Percentiles rank a stretch among this genome's conserved stretches.
Evolutionary conservation across 306 rosid genomes (phyloP).

Genomic region (Trifolium fragiferum): DNA sequence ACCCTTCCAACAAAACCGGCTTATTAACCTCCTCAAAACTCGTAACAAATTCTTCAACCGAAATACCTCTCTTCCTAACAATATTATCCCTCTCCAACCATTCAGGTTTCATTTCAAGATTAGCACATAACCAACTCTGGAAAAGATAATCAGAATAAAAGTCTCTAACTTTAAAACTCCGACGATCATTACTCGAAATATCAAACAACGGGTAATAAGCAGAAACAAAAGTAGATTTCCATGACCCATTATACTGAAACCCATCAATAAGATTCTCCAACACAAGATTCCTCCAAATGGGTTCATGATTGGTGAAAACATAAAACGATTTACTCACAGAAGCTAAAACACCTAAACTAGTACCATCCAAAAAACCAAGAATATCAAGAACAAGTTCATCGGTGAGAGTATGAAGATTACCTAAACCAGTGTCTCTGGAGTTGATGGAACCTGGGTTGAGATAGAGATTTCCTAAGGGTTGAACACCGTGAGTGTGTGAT

Average conservation of each 20-base stretch:
- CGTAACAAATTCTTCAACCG: constrained; percentile 75
- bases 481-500: constrained; percentile 76
- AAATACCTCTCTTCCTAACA: constrained; percentile 69
- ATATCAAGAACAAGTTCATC: constrained; percentile 93
- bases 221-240: constrained; percentile 75
- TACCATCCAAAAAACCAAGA: constrained; percentile 63
- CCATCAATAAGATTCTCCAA: constrained; percentile 68
- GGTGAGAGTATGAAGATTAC: constrained; percentile 69
- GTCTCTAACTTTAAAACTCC: constrained; percentile 72
- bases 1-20: constrained; percentile 88
- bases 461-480: constrained; percentile 86
- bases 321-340: constrained; percentile 77
- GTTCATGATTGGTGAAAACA: constrained; percentile 76
- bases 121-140: constrained; percentile 99
- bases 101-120: constrained; percentile 88
- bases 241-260: constrained; percentile 61
- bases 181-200: constrained; percentile 13
- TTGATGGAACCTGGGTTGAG: constrained; percentile 62
- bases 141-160: constrained; percentile 92
- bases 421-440: constrained; percentile 85
- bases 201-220: constrained; percentile 62
- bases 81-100: constrained; percentile 91
- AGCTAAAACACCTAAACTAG: constrained; percentile 66
- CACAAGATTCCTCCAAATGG: constrained; percentile 88
- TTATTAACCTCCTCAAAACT: constrained; percentile 77